Base-by-base conservation (phyloP, 805 yeast genomes). In the Torulaspora maleeae region DNA sequence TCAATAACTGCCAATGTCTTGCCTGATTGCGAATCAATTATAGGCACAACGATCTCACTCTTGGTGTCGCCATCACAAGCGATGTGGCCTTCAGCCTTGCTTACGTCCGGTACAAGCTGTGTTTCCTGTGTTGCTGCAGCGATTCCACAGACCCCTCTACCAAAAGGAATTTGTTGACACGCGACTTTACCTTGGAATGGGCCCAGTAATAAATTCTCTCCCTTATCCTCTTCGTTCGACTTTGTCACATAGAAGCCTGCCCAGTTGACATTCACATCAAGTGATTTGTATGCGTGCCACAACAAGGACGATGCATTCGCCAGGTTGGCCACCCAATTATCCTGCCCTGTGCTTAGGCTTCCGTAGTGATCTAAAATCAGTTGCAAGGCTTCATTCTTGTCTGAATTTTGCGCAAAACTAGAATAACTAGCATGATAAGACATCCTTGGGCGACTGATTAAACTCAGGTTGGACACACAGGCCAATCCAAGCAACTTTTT, bases 131-230 rank as follows among this genome's bases (percentile, higher is more conserved):
- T 51, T 0, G 59, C 49, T 0, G 95, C 96, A 1, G 96, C 95
- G 1, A 78, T 69, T 4, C 99, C 98, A 68, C 98, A 93, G 0
- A 91, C 98, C 11, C 99, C 99, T 47, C 69, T 74, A 4, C 96
- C 96, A 41, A 83, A 69, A 45, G 69, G 59, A 47, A 91, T 93
- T 22, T 69, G 68, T 65, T 93, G 98, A 58, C 99, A 91, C 0
- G 98, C 98, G 2, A 91, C 97, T 64, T 88, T 88, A 4, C 99
- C 99, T 65, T 87, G 95, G 65, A 91, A 91, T 11, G 99, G 99
- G 0, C 95, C 99, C 30, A 91, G 70, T 17, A 86, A 73, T 41
- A 93, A 70, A 56, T 75, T 79, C 1, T 44, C 46, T 35, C 62
- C 60, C 3, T 44, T 42, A 17, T 40, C 44, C 11, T 24, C 28